A percentile compares a stretch with the other conserved stretches of the same genome.
Evolutionary conservation across 2,329 filamentous ascomycete genomes (phyloP).

Genomic region (Penicillium sp.): DNA sequence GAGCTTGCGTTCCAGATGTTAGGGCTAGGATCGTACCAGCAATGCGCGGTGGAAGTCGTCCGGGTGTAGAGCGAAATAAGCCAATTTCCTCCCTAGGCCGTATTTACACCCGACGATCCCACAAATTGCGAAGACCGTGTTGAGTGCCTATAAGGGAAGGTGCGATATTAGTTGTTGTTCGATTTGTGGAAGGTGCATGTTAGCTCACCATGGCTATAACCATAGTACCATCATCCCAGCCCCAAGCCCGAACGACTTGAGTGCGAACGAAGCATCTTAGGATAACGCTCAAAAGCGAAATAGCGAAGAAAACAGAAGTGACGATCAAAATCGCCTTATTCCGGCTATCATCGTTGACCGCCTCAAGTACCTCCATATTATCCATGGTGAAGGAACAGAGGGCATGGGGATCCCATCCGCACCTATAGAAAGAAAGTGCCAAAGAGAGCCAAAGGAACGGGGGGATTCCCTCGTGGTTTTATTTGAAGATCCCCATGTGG

Average conservation of each 20-base stretch:
- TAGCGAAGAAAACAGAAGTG: slow-evolving; percentile 32
- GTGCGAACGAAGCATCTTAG: slow-evolving; percentile 38
- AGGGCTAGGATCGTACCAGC: slow-evolving; percentile 15
- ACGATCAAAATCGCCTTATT: slow-evolving; percentile 20
- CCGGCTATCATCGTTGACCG: slow-evolving; percentile 10
- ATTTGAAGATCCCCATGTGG: slow-evolving; percentile 7
- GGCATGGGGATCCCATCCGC: slow-evolving; percentile 8
- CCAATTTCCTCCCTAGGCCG: slow-evolving; percentile 18
- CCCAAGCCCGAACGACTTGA: slow-evolving; percentile 33
- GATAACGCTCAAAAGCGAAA: slow-evolving; percentile 33
- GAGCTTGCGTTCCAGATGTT: neutral
- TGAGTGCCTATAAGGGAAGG: slow-evolving; percentile 15
- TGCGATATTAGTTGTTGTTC: neutral
- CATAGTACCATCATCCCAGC: slow-evolving; percentile 31
- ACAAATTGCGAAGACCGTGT: slow-evolving; percentile 23
- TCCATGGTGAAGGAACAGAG: slow-evolving; percentile 8
- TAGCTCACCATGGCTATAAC: slow-evolving; percentile 24
- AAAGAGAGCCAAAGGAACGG: neutral
- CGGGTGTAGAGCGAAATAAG: slow-evolving; percentile 15
- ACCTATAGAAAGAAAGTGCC: neutral
- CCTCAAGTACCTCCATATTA: neutral
- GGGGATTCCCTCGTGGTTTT: slow-evolving; percentile 9
- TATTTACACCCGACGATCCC: slow-evolving; percentile 21
- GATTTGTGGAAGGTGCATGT: too few relatives aligned
- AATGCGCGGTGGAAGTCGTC: slow-evolving; percentile 18